A percentile compares a stretch with the other conserved stretches of the same genome.
These are phyloP conservation scores for Colletotrichum cereale DNA, from an alignment of 2,329 filamentous ascomycete species.

Conservation along the genomic window DNA sequence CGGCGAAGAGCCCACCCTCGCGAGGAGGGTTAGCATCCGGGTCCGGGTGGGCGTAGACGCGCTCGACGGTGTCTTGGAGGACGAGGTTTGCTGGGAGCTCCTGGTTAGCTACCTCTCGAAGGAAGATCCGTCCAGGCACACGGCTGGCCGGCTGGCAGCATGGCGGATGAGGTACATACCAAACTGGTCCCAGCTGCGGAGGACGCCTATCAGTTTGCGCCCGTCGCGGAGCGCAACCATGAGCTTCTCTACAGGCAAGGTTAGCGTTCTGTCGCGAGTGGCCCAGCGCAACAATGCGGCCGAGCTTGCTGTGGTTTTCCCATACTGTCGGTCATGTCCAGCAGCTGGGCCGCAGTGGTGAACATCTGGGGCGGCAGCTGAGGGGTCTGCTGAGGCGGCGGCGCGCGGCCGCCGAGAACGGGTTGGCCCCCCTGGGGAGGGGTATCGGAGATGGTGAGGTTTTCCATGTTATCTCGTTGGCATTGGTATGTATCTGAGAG, in stretches of 20 bases:
- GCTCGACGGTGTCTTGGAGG: conserved; percentile 91
- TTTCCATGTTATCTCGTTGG: conserved; percentile 61
- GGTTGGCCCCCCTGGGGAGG: conserved; percentile 55
- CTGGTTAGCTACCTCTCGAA: neutral
- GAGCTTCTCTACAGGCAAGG: conserved; percentile 81
- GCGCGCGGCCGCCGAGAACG: conserved; percentile 48
- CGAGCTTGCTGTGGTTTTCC: conserved; percentile 44
- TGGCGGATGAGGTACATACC: conserved; percentile 69
- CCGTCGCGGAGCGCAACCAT: conserved; percentile 93
- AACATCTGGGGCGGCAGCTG: conserved; percentile 96
- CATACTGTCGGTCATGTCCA: conserved; percentile 98
- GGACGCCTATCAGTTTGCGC: conserved; percentile 90
- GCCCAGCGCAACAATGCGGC: conserved; percentile 7
- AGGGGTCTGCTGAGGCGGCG: conserved; percentile 55
- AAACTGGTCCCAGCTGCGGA: conserved; percentile 98
- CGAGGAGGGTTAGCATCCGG: conserved; percentile 48
- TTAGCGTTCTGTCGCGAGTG: conserved; percentile 24
- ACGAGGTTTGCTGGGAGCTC: conserved; percentile 83
- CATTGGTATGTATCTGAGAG: conserved; percentile 39
- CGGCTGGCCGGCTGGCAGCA: conserved; percentile 32
- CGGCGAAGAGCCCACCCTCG: conserved; percentile 76
- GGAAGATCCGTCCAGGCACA: conserved; percentile 3
- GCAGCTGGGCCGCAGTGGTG: conserved; percentile 93
- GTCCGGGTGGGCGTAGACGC: conserved; percentile 75
- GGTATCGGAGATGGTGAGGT: conserved; percentile 63